Evolutionary conservation across 108 stramenopile species (phyloP), one percentile per base, ranked within the genome.

Genomic region (Skeletonema costatum): DNA sequence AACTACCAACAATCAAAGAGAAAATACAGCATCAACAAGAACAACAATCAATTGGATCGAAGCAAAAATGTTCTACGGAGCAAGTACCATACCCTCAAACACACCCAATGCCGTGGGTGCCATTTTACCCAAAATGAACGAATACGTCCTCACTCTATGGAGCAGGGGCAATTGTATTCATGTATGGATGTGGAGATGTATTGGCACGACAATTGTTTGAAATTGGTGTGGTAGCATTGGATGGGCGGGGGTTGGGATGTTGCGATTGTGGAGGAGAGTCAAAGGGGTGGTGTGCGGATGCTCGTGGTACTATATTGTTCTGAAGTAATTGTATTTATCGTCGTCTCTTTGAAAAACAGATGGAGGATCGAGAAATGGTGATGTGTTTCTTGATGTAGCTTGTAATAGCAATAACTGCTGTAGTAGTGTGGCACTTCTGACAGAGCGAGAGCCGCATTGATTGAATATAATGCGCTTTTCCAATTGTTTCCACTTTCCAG

Each of bases 31-130:
- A 33, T 59, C 56, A 60, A 36, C 31, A 14, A 68, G 38, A 21
- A 17, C 58, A 46, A 82, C 38, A 32, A 87, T 92, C 62, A 56
- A 87, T 66, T 92, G 92, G 92, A 84, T 91, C 14, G 90, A 93
- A 66, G 90, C 74, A 65, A 93, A 93, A 82, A 93, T 91, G 90
- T 93, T 90, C 72, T 93, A 91, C 70, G 92, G 90, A 29, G 92
- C 92, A 50, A 84, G 80, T 56, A 87, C 86, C 58, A 90, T 93
- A 56, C 86, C 87, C 4, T 33, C 65, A 12, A 87, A 81, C 9
- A 75, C 75, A 29, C 66, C 41, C 48, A 88, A 88, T 70, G 92
- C 90, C 3, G 90, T 93, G 11, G 92, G 92, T 12, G 66, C 56
- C 63, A 51, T 93, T 33, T 46, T 89, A 32, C 30, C 73, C 38